A percentile compares a stretch with the other conserved stretches of the same genome.
Evolutionary conservation across 176 grass and related monocot genomes (phyloP).

Genomic region (Calamus simplicifolius): DNA sequence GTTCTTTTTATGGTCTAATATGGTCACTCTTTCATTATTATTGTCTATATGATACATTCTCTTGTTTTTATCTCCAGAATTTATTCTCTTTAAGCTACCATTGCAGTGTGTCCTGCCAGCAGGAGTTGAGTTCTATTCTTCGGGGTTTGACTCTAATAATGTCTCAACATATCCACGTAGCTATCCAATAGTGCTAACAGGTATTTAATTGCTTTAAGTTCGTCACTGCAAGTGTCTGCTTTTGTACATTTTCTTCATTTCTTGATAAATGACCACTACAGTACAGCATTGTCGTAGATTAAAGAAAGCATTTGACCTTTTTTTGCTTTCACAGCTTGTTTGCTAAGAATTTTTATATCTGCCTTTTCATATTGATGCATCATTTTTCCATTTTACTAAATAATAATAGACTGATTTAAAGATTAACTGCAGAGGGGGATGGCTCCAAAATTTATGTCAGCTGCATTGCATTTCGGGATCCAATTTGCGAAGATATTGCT

Average conservation of each 20-base stretch:
- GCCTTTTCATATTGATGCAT: no score
- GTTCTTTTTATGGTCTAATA: no score
- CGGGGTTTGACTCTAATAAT: conserved; percentile 58
- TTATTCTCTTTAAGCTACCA: conserved; percentile 12
- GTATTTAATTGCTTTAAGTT: conserved; percentile 26
- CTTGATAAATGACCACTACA: no score
- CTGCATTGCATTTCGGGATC: conserved; percentile 93
- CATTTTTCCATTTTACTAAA: not conserved
- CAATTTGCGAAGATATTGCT: conserved; percentile 81
- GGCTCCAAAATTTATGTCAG: conserved; percentile 98
- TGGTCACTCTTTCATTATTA: no score
- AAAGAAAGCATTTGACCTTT: no score
- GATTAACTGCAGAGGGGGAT: conserved; percentile 82
- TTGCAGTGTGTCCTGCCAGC: conserved; percentile 98
- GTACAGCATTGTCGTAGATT: no score
- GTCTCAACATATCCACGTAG: conserved; percentile 65
- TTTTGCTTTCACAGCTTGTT: no score
- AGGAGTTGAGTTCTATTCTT: conserved; percentile 95
- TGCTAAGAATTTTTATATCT: no score
- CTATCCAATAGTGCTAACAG: conserved; percentile 99
- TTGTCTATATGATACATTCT: no score
- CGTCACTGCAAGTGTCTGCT: no score
- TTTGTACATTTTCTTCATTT: no score
- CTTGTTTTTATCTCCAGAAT: no score
- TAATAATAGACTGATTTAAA: not conserved